These are phyloP conservation scores for Neurospora sp. DNA, from an alignment of 495 filamentous ascomycete species.

Conservation along the genomic window DNA sequence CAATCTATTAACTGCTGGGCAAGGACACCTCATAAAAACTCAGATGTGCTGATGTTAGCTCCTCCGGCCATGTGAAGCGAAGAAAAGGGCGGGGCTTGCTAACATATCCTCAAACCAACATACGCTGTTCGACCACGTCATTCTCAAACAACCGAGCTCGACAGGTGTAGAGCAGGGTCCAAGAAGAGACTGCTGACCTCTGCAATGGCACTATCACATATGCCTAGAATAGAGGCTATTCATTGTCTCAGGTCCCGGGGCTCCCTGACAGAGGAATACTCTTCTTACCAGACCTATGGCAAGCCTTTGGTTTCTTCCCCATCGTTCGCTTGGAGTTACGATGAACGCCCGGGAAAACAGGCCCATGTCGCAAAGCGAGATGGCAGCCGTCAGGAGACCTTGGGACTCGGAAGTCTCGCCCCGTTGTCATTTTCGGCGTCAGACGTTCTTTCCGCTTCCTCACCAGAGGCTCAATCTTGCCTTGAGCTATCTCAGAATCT, in stretches of 20 bases:
- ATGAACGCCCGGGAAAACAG: neutral
- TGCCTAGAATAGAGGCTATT: neutral
- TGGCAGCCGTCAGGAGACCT: neutral
- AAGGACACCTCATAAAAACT: no score
- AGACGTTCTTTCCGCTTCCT: neutral
- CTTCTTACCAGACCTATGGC: neutral
- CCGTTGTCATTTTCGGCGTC: neutral
- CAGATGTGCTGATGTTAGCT: neutral
- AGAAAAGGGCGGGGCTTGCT: neutral
- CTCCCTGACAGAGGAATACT: neutral
- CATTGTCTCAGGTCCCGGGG: neutral
- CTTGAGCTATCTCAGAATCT: neutral
- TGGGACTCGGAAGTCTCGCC: neutral
- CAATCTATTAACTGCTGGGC: no score
- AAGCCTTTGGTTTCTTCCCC: neutral
- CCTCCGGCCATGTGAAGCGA: neutral
- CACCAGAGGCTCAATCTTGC: neutral
- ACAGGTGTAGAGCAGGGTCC: neutral
- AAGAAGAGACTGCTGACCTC: neutral
- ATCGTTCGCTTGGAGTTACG: neutral
- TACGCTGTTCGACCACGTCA: neutral
- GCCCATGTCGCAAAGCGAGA: neutral
- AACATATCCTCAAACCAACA: neutral
- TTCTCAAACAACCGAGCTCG: neutral
- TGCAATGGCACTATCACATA: neutral